A percentile compares a stretch with the other conserved stretches of the same genome.
Evolutionary conservation across 2,329 filamentous ascomycete genomes (phyloP).

Genomic region (Hypomyces rosellus): DNA sequence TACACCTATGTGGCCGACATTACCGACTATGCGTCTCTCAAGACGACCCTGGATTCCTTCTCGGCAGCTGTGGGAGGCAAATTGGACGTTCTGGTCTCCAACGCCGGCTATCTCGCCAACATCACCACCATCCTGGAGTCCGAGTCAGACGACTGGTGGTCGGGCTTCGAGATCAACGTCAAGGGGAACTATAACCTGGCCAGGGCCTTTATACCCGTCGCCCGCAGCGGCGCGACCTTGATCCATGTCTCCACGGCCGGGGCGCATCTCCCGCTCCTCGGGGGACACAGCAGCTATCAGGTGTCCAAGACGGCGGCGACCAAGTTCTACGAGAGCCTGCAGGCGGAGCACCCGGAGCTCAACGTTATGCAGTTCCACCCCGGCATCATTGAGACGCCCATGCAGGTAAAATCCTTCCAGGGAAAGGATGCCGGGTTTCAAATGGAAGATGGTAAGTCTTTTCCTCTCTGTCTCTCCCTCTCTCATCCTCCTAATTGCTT

Average conservation of each 20-base stretch:
- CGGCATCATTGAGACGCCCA: conserved; percentile 29
- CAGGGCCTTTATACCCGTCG: conserved; percentile 20
- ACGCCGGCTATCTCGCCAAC: conserved; percentile 22
- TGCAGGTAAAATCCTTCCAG: conserved; percentile 15
- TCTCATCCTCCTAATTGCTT: no score
- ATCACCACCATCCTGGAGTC: conserved; percentile 11
- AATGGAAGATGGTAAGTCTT: conserved; percentile 3
- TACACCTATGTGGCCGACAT: conserved; percentile 27
- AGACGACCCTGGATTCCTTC: conserved; percentile 14
- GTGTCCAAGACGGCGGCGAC: conserved; percentile 35
- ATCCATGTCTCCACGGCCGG: conserved; percentile 18
- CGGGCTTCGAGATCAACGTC: conserved; percentile 23
- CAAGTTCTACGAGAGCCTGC: conserved; percentile 34
- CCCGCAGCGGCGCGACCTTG: conserved; percentile 20
- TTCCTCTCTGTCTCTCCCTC: not conserved
- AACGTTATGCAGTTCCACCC: conserved; percentile 38
- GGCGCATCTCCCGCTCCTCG: conserved; percentile 19
- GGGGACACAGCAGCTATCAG: conserved; percentile 31
- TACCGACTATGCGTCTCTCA: conserved; percentile 18
- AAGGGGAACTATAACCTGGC: conserved; percentile 25
- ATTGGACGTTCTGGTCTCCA: conserved; percentile 31
- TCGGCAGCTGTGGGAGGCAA: conserved; percentile 21
- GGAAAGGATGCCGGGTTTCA: conserved; percentile 2
- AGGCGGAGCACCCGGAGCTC: conserved; percentile 32
- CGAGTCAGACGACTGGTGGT: conserved; percentile 20